phyloP scores from a whole-genome alignment of 2,329 filamentous ascomycete species.

The Didymella glomerata region DNA sequence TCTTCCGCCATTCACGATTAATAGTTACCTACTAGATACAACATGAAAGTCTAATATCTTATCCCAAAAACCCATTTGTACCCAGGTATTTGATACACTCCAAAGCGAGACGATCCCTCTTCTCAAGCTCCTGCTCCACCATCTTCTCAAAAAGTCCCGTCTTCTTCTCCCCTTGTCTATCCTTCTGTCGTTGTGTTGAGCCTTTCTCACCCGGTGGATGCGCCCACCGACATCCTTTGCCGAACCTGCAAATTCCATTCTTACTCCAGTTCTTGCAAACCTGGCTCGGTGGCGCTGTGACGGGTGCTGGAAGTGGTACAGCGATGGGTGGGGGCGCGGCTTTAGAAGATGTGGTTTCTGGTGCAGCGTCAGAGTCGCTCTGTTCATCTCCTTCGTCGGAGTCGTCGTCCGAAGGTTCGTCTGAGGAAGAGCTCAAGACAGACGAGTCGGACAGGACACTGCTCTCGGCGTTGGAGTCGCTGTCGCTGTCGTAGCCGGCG shows the following conservation, averaged over 20 bases:
- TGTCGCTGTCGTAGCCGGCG: conserved; percentile 45
- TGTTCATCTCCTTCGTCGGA: conserved; percentile 29
- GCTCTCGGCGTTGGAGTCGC: conserved; percentile 31
- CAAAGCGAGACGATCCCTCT: conserved; percentile 54
- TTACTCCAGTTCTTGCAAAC: conserved; percentile 39
- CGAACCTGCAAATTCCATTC: conserved; percentile 41
- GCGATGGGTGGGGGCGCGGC: conserved; percentile 25
- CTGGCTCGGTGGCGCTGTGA: conserved; percentile 10
- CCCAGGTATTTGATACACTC: conserved; percentile 59
- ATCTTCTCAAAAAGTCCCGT: conserved; percentile 43
- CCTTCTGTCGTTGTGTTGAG: conserved; percentile 11
- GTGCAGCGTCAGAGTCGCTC: conserved; percentile 45
- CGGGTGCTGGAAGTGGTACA: conserved; percentile 27
- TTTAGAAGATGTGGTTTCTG: conserved; percentile 53
- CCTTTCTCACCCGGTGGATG: conserved; percentile 30
- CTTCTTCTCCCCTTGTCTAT: conserved; percentile 21
- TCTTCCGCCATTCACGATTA: not conserved
- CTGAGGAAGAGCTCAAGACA: conserved; percentile 43
- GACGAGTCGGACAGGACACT: conserved; percentile 41
- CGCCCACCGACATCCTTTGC: conserved; percentile 35
- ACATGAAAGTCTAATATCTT: not conserved
- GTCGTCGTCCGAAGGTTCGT: conserved; percentile 35
- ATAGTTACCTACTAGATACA: too few relatives aligned
- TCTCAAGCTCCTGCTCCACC: conserved; percentile 57
- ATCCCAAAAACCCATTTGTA: conserved; percentile 53